Base-by-base conservation (phyloP, 2,329 filamentous ascomycete species). In the Teratosphaeria pseudoeucalypti region DNA sequence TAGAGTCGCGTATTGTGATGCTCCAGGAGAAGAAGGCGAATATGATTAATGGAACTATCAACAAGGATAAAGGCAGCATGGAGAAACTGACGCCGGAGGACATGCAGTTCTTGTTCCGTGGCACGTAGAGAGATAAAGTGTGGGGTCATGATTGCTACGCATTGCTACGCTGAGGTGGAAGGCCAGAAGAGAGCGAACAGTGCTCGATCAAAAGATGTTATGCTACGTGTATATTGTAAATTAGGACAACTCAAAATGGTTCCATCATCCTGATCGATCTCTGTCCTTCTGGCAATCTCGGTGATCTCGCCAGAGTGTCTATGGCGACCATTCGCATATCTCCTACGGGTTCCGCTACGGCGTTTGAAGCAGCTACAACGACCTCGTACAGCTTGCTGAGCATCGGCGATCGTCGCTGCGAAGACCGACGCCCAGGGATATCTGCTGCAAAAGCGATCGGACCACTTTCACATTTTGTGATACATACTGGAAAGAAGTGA, bases 1-100 rank as follows among this genome's bases (percentile, higher is more conserved):
- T 99, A 32, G 94, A 99, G 77, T 94, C 89, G 60, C 85, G 94
- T 54, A 99, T 99, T 82, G 90, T 99, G 2, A 80, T 94, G 65
- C 82, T 99, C 29, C 94, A 99, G 73, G 94, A 99, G 78, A 99
- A 99, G 83, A 99, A 99, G 78, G 91, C 92, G 0, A 92, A 88
- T 71, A 92, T 99, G 89, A 99, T 99, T 70, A 90, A 92, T 67
- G 92, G 91, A 32, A 99, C 94, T 0, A 92, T 99, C 73, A 96
- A 97, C 73, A 88, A 90, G 52, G 92, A 97, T 71, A 87, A 94
- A 67, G 82, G 88, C 54, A 90, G 92, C 0, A 89, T 97, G 83
- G 90, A 97, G 72, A 92, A 91, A 59, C 78, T 99, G 62, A 95
- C 86, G 14, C 86, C 90, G 0, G 88, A 92, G 73, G 94, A 99